A percentile compares a stretch with the other conserved stretches of the same genome.
Conservation (phyloP, 1,139 yeast species). For the Zhuliangozyma parablackwelliae region DNA sequence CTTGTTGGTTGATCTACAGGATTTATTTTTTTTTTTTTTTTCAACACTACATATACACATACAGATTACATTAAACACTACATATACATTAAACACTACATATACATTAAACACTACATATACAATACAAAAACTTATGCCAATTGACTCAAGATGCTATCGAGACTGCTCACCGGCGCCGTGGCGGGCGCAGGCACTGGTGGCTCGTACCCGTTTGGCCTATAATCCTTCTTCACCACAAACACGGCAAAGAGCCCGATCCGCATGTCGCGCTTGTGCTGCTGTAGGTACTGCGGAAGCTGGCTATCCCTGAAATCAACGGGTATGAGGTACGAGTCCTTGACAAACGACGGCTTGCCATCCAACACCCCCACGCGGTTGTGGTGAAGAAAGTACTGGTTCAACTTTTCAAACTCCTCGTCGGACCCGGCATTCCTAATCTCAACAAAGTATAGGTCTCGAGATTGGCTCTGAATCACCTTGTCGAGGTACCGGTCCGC, state of each 20-base stretch:
- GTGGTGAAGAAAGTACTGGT: constrained; percentile 46
- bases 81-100: no score
- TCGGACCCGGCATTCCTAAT: constrained; percentile 20
- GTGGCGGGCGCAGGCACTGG: neutral
- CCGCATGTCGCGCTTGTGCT: constrained; percentile 11
- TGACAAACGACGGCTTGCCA: constrained; percentile 46
- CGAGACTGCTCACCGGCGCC: neutral
- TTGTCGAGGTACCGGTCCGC: constrained; percentile 58
- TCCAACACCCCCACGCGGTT: constrained; percentile 58
- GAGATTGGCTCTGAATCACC: constrained; percentile 34
- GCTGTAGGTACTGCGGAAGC: constrained; percentile 25
- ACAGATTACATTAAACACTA: no score
- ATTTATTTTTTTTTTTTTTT: no score
- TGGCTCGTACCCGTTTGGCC: constrained; percentile 11
- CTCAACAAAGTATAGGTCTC: constrained; percentile 51
- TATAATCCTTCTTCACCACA: constrained; percentile 44
- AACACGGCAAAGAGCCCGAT: constrained; percentile 41
- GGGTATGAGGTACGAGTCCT: constrained; percentile 63
- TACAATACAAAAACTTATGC: no score
- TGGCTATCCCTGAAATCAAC: constrained; percentile 25
- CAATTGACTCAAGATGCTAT: neutral
- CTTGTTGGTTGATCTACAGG: no score
- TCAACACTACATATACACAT: no score
- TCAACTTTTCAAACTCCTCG: constrained; percentile 42
- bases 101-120: no score